Base-by-base conservation (phyloP, 306 rosid genomes). In the Begonia fuchsioides region DNA sequence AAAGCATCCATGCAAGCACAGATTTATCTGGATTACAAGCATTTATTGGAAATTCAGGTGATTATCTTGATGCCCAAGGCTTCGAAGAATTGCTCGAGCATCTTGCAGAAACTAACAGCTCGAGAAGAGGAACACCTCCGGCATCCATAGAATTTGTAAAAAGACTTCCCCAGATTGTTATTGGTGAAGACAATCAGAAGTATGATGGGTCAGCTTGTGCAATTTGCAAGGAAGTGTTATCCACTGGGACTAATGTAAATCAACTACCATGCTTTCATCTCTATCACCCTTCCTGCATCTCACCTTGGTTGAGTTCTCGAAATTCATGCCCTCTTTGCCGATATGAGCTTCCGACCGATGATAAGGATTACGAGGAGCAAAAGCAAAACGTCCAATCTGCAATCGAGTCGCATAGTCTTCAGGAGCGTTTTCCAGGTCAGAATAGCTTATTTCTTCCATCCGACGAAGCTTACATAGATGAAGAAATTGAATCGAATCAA, bases 291-390 rank as follows among this genome's bases (percentile, higher is more conserved):
- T 39, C 53, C 54, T 92, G 98, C 72, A 92, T 92, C 68, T 61
- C 77, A 71, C 96, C 96, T 5, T 92, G 98, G 98, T 58, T 92
- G 83, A 73, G 71, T 43, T 35, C 94, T 32, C 83, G 96, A 12
- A 92, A 86, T 53, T 85, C 96, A 1, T 92, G 98, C 39, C 98
- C 98, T 58, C 88, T 85, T 58, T 86, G 94, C 62, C 90, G 98
- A 11, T 79, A 65, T 10, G 96, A 92, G 73, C 93, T 85, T 50
- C 98, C 98, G 56, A 92, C 96, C 0, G 94, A 92, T 55, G 98
- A 92, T 63, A 82, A 54, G 54, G 93, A 82, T 39, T 92, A 92
- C 20, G 98, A 85, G 60, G 83, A 82, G 53, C 75, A 85, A 58
- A 90, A 82, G 63, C 72, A 19, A 57, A 75, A 62, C 49, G 44